These are phyloP conservation scores for Limnanthes douglasii DNA, from an alignment of 345 rosid species.

Conservation along the genomic window DNA sequence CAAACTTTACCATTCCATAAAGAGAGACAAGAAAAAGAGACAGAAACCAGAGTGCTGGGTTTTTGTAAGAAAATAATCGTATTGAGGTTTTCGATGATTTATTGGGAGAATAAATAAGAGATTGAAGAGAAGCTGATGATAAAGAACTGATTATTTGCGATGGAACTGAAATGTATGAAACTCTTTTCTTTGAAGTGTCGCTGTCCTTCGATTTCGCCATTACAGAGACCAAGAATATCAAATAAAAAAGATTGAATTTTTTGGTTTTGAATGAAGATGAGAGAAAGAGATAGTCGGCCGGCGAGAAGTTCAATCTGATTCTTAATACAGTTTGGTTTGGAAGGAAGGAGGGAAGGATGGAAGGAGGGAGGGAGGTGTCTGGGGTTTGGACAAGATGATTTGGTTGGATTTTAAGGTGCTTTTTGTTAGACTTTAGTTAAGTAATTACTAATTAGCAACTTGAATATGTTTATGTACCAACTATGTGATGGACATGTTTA, in stretches of 20 bases:
- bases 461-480: too few species aligned
- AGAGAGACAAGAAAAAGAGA: slow-evolving; percentile 50
- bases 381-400: too few species aligned
- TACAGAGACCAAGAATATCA: slow-evolving; percentile 1
- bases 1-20: slow-evolving; percentile 47
- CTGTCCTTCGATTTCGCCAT: slow-evolving; percentile 33
- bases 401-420: too few species aligned
- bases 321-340: slow-evolving; percentile 4
- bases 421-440: too few species aligned
- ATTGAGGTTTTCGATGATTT: slow-evolving; percentile 20
- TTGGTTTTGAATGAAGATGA: not conserved
- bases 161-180: slow-evolving; percentile 55
- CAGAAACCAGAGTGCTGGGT: slow-evolving; percentile 46
- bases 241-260: slow-evolving; percentile 2
- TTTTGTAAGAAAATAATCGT: slow-evolving; percentile 21
- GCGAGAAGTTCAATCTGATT: not conserved
- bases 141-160: slow-evolving; percentile 57
- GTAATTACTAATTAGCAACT: too few species aligned
- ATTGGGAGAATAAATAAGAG: slow-evolving; percentile 62
- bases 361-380: slow-evolving; percentile 20
- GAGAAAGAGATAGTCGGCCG: too few species aligned
- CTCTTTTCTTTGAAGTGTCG: slow-evolving; percentile 22
- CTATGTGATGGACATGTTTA: too few species aligned
- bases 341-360: slow-evolving; percentile 8
- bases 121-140: slow-evolving; percentile 60